Evolutionary conservation across 768 basidiomycete species (phyloP), one percentile per base, ranked within the genome.

Genomic region (Pleurotus tuber-regium): DNA sequence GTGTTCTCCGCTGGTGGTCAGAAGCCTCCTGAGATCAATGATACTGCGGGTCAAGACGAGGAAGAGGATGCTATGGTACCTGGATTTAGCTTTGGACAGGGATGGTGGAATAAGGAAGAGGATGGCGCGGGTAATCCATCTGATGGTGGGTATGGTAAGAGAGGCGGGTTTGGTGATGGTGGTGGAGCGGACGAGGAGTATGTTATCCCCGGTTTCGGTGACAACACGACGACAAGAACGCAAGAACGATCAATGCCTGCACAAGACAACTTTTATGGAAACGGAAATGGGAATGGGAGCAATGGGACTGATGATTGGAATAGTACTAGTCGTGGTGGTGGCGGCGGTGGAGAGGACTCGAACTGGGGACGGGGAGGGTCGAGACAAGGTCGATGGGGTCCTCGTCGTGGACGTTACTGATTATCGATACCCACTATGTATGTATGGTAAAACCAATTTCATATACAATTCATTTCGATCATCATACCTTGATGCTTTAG

Each of bases 1-100:
- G 89, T 85, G 35, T 91, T 91, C 66, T 82, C 82, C 0, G 86
- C 82, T 6, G 89, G 87, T 4, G 90, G 89, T 12, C 89, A 92
- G 72, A 90, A 89, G 68, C 92, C 91, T 10, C 87, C 88, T 0
- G 87, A 86, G 59, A 71, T 79, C 31, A 71, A 68, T 14, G 86
- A 83, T 61, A 67, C 68, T 59, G 70, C 75, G 51, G 74, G 82
- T 36, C 69, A 82, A 58, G 87, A 91, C n/a, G 87, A 86, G 0
- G 83, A 87, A 1, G 88, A 88, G 41, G 88, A 87, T 19, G 75
- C 62, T 53, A 79, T 83, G 73, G 84, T 89, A 1, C 89, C 89
- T 24, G 90, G 91, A 5, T 84, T 92, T 55, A 81, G 83, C 28
- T 73, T 71, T 26, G 71, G 68, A 0, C 69, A 64, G 0, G 64